Evolutionary conservation across 169 alveolate species (phyloP), one percentile per base, ranked within the genome.

Genomic region (Plasmodium sp.): DNA sequence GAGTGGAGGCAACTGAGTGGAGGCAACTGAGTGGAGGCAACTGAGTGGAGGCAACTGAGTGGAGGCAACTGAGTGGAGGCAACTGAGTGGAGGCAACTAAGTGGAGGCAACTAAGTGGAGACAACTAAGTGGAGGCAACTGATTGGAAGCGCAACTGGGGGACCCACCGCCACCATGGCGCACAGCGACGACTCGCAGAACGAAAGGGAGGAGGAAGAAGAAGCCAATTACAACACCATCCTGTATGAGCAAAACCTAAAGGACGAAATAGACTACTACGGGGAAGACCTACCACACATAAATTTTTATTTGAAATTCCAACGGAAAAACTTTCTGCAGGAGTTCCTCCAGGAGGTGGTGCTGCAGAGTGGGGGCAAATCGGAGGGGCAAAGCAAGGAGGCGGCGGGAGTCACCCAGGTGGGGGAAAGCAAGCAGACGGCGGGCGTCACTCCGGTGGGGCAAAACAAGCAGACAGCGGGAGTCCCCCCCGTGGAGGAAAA

Each of bases 261-360:
- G 10, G 90, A 90, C 36, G 90, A 80, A 36, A 90, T 90, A 14
- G 90, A 90, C 36, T 90, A 90, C 41, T 90, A 39, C 27, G 74
- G 72, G 62, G 94, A 90, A 18, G 43, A 39, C n/a, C 41, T 90
- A 16, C 94, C 94, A 2, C 94, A 90, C 41, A 90, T 90, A 34
- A 90, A 90, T 34, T 90, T 90, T 80, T 90, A 90, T 14, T 62
- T 90, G 73, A 90, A 90, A 7, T 90, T 90, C 72, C 94, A 90
- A 34, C 39, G 82, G 18, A 81, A 80, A n/a, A 31, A 67, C 33
- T 90, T 90, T 80, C 27, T 90, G 74, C 62, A 90, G 72, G 71
- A 71, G 5, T 90, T 90, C 72, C 73, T 77, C 33, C 36, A 80
- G 27, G 83, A 90, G 62, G 54, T 90, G 14, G 9, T 54, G 48